Evolutionary conservation across 1,139 yeast genomes (phyloP).

Genomic region (Barnettozyma hawaiiensis): DNA sequence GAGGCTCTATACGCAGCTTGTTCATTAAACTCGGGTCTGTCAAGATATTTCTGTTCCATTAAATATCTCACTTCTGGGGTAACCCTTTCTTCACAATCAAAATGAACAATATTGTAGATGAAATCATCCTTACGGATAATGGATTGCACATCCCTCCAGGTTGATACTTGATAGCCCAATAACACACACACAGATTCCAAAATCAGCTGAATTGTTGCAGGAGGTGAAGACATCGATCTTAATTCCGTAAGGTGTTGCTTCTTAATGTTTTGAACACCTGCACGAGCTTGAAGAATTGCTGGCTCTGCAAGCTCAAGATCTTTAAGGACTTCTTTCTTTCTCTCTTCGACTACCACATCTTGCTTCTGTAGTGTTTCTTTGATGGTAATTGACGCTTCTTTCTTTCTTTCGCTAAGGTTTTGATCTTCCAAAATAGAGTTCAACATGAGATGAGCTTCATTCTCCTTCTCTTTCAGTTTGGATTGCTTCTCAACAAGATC

Average conservation of each 20-base stretch:
- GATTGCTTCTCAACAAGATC: slow-evolving; percentile 50
- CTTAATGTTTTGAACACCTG: slow-evolving; percentile 85
- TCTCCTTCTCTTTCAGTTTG: slow-evolving; percentile 49
- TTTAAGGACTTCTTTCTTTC: slow-evolving; percentile 49
- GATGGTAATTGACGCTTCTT: slow-evolving; percentile 77
- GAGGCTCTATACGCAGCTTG: slow-evolving; percentile 84
- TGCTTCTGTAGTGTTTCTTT: slow-evolving; percentile 66
- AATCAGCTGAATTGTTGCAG: slow-evolving; percentile 78
- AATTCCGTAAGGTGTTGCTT: slow-evolving; percentile 89
- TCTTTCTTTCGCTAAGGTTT: slow-evolving; percentile 87
- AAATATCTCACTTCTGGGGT: slow-evolving; percentile 44
- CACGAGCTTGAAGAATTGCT: slow-evolving; percentile 74
- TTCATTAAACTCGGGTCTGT: slow-evolving; percentile 59
- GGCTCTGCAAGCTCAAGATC: slow-evolving; percentile 81
- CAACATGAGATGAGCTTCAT: slow-evolving; percentile 66
- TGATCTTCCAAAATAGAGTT: slow-evolving; percentile 80
- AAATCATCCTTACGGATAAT: slow-evolving; percentile 82
- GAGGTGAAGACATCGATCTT: slow-evolving; percentile 87
- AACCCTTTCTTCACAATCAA: slow-evolving; percentile 58
- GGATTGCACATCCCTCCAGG: slow-evolving; percentile 85
- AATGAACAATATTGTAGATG: slow-evolving; percentile 74
- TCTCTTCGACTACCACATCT: slow-evolving; percentile 52
- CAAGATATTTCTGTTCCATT: slow-evolving; percentile 57
- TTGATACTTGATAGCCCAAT: slow-evolving; percentile 60
- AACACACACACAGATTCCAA: slow-evolving; percentile 84